Conservation (phyloP, 148 eudicot species). For the Rhododendron griersonianum region DNA sequence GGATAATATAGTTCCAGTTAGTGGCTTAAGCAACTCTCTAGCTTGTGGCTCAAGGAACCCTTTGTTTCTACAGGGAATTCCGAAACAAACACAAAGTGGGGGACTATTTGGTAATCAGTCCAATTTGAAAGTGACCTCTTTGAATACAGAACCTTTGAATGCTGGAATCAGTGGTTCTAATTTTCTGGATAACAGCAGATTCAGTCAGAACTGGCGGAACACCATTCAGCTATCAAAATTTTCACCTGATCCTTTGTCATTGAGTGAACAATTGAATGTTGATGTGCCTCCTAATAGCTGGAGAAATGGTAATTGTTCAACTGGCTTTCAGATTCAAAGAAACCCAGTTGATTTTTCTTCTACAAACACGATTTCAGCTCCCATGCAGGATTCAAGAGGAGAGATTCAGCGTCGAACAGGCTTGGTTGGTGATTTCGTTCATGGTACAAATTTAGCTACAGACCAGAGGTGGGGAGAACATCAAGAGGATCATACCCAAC, state of each 20-base stretch:
- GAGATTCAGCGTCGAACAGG: constrained; percentile 18
- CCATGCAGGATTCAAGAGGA: constrained; percentile 36
- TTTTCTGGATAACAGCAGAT: constrained; percentile 20
- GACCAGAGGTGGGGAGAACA: constrained; percentile 34
- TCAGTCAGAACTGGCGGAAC: constrained; percentile 22
- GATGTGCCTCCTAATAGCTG: constrained; percentile 16
- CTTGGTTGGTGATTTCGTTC: constrained; percentile 21
- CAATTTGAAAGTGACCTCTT: constrained; percentile 19
- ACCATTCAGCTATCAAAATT: constrained; percentile 20
- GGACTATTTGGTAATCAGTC: constrained; percentile 27
- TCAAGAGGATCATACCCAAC: constrained; percentile 23
- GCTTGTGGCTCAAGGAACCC: constrained; percentile 14
- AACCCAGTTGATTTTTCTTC: constrained; percentile 27
- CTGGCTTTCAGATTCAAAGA: constrained; percentile 20
- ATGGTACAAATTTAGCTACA: constrained; percentile 14
- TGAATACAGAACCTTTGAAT: constrained; percentile 22
- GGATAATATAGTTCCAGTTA: constrained; percentile 4
- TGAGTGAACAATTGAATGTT: constrained; percentile 16
- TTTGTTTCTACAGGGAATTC: constrained; percentile 20
- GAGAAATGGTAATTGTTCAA: constrained; percentile 19
- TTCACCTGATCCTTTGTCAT: constrained; percentile 20
- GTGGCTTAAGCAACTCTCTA: constrained; percentile 20
- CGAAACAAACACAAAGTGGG: constrained; percentile 11
- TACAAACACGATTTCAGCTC: constrained; percentile 25
- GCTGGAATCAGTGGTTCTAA: constrained; percentile 23